Evolutionary conservation across 2,329 filamentous ascomycete species (phyloP), one percentile per base, ranked within the genome.

Genomic region (Macroventuria anomochaeta): DNA sequence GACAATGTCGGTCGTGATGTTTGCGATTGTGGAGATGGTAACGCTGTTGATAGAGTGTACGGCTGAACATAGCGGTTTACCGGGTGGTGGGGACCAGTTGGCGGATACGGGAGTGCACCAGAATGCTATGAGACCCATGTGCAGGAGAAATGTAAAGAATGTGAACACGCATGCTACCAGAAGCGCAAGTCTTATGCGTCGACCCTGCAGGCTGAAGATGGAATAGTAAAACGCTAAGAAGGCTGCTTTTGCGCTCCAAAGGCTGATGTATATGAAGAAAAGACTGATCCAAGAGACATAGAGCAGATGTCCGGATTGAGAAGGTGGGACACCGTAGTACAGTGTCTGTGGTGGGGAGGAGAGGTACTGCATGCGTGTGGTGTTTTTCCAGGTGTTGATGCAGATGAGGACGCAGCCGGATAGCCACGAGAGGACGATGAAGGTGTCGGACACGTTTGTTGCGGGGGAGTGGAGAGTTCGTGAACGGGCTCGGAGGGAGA

Each of bases 341-440:
- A 42, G 39, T 6, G 26, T 32, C 5, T 4, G 4, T 8, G 11
- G 18, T 15, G 28, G 17, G 3, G 25, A 11, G 12, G 39, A 42
- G 21, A 61, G 53, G 46, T 67, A 69, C 23, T 53, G 55, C 44
- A 64, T 61, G 26, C 67, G 68, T n/a, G 67, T 63, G 25, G 53
- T 53, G 56, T 71, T 71, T 41, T 71, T 70, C 68, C 67, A 69
- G 2, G 65, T 69, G 50, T 70, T 67, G 21, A 67, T 66, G 43
- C 18, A 39, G 51, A 64, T 62, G 31, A 64, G 59, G 5, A 63
- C 59, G 38, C 52, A 31, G 3, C 26, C 39, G 6, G 26, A 31
- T 5, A 48, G 47, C 59, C 63, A 40, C 15, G 65, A 57, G 17
- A 70, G 56, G 21, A 67, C 20, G 25, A 68, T 46, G 54, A 67